These are phyloP conservation scores for Cystoderma amianthinum DNA, from an alignment of 768 basidiomycete species.

Conservation along the genomic window DNA sequence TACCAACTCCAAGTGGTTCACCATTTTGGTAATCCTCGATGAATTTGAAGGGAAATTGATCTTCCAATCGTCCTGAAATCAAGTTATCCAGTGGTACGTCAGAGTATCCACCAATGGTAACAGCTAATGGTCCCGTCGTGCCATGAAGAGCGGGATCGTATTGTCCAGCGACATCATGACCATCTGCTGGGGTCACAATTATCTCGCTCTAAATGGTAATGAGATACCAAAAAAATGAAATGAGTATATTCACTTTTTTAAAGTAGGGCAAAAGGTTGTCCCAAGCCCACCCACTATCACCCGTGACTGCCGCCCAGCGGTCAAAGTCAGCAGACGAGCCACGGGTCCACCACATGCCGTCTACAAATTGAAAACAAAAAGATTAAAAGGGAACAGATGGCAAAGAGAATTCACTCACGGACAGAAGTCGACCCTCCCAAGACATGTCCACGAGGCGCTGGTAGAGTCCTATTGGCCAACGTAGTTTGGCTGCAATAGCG, in stretches of 20 bases:
- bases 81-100: neutral
- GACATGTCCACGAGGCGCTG: constrained; percentile 16
- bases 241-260: constrained; percentile 8
- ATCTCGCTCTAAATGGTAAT: constrained; percentile 13
- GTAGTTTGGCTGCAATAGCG: neutral
- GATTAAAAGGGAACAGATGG: no score
- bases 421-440: constrained; percentile 16
- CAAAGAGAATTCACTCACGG: constrained; percentile 12
- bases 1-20: neutral
- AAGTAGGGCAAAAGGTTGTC: constrained; percentile 11
- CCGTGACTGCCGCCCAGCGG: constrained; percentile 14
- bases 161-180: constrained; percentile 15
- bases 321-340: constrained; percentile 19
- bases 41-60: neutral
- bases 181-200: constrained; percentile 11
- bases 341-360: constrained; percentile 11
- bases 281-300: constrained; percentile 22
- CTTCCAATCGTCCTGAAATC: neutral
- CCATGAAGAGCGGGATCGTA: constrained; percentile 19
- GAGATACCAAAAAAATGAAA: neutral
- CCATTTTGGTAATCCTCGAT: neutral
- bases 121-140: constrained; percentile 12
- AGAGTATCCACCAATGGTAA: constrained; percentile 10
- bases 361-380: constrained; percentile 3
- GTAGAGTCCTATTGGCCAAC: constrained; percentile 10